Evolutionary conservation across 257 asterid species (phyloP).

Genomic region (Jasminum sambac): DNA sequence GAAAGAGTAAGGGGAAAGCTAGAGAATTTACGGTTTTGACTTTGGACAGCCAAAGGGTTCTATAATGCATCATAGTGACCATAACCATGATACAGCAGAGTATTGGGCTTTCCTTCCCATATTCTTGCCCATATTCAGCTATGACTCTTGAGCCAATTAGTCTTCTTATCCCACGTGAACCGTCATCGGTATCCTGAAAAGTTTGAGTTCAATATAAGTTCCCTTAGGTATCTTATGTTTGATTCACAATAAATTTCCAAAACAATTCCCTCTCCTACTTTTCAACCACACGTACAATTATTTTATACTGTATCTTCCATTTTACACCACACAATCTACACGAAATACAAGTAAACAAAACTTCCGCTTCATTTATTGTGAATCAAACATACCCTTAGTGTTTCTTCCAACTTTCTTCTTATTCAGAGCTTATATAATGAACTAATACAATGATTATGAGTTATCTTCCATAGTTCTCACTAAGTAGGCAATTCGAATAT

Average conservation of each 20-base stretch:
- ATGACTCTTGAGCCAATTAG: slow-evolving; percentile 46
- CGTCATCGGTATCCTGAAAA: slow-evolving; percentile 59
- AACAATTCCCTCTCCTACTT: too few species aligned
- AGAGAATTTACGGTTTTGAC: slow-evolving; percentile 36
- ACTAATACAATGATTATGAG: background rate
- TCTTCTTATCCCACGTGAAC: slow-evolving; percentile 65
- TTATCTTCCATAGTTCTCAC: background rate
- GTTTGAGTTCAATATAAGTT: background rate
- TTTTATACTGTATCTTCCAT: too few species aligned
- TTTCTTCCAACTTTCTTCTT: background rate
- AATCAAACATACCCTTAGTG: background rate
- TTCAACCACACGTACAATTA: too few species aligned
- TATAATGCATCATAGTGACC: slow-evolving; percentile 70
- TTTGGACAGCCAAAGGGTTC: slow-evolving; percentile 34
- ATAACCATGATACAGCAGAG: slow-evolving; percentile 64
- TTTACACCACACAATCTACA: too few species aligned
- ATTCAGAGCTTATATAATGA: background rate
- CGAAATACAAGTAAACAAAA: background rate
- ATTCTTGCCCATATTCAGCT: slow-evolving; percentile 75
- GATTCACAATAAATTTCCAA: too few species aligned
- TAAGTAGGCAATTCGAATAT: background rate
- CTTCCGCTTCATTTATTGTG: background rate
- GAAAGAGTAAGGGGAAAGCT: background rate
- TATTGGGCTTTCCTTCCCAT: slow-evolving; percentile 58
- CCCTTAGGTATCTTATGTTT: background rate